Percentiles rank a stretch among this genome's conserved stretches.
Conservation (phyloP, 345 rosid genomes). For the Brassica napus region DNA sequence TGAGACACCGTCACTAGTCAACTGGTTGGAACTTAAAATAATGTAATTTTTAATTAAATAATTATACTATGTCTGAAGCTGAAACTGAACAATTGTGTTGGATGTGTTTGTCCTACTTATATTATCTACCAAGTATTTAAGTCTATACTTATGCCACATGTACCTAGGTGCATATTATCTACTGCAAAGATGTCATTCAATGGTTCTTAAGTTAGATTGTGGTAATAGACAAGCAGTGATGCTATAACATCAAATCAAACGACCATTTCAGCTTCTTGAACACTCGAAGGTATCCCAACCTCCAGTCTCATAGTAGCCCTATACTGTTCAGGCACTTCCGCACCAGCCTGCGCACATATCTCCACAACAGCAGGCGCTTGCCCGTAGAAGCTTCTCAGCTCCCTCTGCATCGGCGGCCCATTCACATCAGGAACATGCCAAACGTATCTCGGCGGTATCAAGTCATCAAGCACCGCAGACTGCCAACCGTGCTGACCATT, state of each 20-base stretch:
- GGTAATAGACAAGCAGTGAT: not conserved
- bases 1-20: no score
- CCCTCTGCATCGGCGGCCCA: slow-evolving; percentile 67
- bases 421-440: slow-evolving; percentile 88
- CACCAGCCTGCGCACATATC: slow-evolving; percentile 86
- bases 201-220: not conserved
- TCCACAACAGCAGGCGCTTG: slow-evolving; percentile 94
- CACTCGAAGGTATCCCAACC: slow-evolving; percentile 74
- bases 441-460: slow-evolving; percentile 89
- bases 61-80: no score
- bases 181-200: not conserved
- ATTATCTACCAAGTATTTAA: no score
- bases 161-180: not conserved
- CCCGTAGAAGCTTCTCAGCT: slow-evolving; percentile 76
- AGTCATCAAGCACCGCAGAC: slow-evolving; percentile 74
- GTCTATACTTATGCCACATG: no score
- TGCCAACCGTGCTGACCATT: slow-evolving; percentile 99
- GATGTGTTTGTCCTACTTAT: no score
- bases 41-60: no score
- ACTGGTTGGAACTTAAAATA: no score
- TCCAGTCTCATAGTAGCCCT: slow-evolving; percentile 94
- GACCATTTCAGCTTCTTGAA: slow-evolving; percentile 91
- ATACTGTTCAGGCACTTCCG: slow-evolving; percentile 67
- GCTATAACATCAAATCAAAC: slow-evolving; percentile 47
- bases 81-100: no score